These are phyloP conservation scores for Xylaria grammica DNA, from an alignment of 495 filamentous ascomycete species.

Conservation along the genomic window DNA sequence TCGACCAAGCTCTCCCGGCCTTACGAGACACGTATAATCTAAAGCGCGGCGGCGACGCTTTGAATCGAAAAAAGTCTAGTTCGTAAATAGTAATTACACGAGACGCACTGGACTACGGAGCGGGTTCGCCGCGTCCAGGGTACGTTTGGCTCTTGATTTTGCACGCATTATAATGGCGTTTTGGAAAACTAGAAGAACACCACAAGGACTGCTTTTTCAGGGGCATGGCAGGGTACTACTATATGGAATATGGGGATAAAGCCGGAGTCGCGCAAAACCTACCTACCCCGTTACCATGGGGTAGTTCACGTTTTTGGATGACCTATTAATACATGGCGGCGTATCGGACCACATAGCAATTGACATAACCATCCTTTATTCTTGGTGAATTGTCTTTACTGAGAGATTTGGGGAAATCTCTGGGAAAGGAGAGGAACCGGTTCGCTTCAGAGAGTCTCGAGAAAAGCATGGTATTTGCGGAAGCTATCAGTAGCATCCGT, in stretches of 20 bases:
- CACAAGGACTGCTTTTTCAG: not conserved
- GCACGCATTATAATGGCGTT: not conserved
- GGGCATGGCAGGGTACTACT: no score
- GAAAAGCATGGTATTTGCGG: no score
- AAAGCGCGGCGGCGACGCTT: slow-evolving; percentile 15
- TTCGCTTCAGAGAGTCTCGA: no score
- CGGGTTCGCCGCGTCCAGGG: not conserved
- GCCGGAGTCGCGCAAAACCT: not conserved
- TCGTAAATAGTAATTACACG: not conserved
- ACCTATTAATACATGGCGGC: no score
- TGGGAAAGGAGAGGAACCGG: no score
- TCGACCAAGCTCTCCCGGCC: slow-evolving; percentile 65
- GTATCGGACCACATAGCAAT: no score
- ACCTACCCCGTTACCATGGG: no score
- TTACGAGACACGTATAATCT: slow-evolving; percentile 60
- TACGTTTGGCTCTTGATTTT: not conserved
- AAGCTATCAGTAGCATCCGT: no score
- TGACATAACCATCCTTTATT: no score
- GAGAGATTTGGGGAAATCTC: no score
- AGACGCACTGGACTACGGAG: not conserved
- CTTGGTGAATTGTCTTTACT: no score
- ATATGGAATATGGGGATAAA: not conserved
- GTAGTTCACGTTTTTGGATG: no score
- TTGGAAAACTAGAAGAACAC: not conserved
- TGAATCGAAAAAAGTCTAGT: not conserved